phyloP scores from a whole-genome alignment of 768 basidiomycete genomes.

The Roridomyces roridus region DNA sequence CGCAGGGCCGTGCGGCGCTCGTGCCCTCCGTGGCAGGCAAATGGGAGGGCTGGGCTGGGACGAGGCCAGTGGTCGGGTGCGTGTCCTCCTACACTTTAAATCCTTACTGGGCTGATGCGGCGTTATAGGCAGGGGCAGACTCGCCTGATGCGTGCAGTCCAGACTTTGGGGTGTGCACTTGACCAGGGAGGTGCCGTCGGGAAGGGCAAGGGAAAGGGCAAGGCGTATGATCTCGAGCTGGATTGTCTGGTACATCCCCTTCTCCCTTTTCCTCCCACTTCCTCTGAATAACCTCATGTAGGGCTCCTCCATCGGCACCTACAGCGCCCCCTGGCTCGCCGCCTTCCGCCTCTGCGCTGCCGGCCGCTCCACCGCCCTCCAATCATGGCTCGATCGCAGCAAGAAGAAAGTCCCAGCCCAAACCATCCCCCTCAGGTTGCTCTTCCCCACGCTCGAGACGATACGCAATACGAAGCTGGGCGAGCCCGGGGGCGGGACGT shows the following conservation, averaged over 20 bases:
- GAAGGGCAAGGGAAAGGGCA: neutral
- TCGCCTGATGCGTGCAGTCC: slow-evolving; percentile 57
- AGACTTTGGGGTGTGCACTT: slow-evolving; percentile 49
- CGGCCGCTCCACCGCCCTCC: slow-evolving; percentile 49
- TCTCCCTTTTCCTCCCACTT: too few species aligned
- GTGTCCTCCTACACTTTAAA: slow-evolving; percentile 32
- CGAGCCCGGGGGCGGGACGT: neutral
- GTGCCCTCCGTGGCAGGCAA: slow-evolving; percentile 64
- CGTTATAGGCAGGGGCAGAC: slow-evolving; percentile 51
- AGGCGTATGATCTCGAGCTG: slow-evolving; percentile 45
- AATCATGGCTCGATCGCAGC: slow-evolving; percentile 48
- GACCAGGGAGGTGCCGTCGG: slow-evolving; percentile 23
- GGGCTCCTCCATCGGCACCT: slow-evolving; percentile 69
- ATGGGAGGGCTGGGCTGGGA: slow-evolving; percentile 58
- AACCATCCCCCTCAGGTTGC: neutral
- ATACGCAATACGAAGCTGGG: neutral
- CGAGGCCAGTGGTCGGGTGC: slow-evolving; percentile 14
- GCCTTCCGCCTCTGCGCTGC: slow-evolving; percentile 61
- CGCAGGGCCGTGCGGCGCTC: slow-evolving; percentile 53
- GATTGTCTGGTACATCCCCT: too few species aligned
- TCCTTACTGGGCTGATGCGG: slow-evolving; percentile 38
- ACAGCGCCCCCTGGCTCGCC: slow-evolving; percentile 66
- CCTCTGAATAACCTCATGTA: too few species aligned
- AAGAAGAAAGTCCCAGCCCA: slow-evolving; percentile 10
- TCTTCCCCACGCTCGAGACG: neutral